These are phyloP conservation scores for Glycine soja DNA, from an alignment of 306 rosid genomes.

Conservation along the genomic window DNA sequence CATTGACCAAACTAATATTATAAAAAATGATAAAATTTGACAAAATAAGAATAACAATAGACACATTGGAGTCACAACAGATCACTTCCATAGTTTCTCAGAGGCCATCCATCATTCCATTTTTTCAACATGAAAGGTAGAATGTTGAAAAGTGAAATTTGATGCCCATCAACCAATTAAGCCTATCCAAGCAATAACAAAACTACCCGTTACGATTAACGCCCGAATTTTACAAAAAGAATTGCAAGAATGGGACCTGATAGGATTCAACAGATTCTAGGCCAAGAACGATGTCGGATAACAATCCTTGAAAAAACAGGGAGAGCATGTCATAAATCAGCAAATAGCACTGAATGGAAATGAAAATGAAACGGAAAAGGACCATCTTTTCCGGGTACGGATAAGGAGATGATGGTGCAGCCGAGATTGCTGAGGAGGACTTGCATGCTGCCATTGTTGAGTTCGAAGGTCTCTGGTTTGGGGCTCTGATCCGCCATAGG, in stretches of 20 bases:
- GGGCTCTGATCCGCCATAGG: constrained; percentile 75
- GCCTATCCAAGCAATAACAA: constrained; percentile 31
- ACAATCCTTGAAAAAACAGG: constrained; percentile 56
- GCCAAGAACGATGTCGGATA: constrained; percentile 94
- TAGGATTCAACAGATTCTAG: constrained; percentile 87
- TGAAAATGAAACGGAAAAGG: constrained; percentile 3
- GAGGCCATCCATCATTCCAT: not conserved
- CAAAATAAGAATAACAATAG: not conserved
- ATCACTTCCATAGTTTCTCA: not conserved
- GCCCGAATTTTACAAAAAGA: not conserved
- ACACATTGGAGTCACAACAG: too few species aligned
- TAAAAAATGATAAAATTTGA: not conserved
- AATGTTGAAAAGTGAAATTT: constrained; percentile 7
- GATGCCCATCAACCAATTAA: constrained; percentile 20
- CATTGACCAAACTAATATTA: not conserved
- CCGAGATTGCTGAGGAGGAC: constrained; percentile 79
- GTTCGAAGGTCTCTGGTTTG: constrained; percentile 81
- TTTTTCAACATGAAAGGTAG: not conserved
- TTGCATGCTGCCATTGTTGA: constrained; percentile 81
- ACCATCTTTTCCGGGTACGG: constrained; percentile 86
- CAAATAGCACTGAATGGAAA: not conserved
- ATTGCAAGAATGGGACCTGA: constrained; percentile 54
- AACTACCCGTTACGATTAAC: constrained; percentile 13
- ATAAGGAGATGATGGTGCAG: constrained; percentile 90
- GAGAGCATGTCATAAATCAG: too few species aligned